A percentile compares a stretch with the other conserved stretches of the same genome.
These are phyloP conservation scores for Alternaria triticina DNA, from an alignment of 2,329 filamentous ascomycete species.

Conservation along the genomic window DNA sequence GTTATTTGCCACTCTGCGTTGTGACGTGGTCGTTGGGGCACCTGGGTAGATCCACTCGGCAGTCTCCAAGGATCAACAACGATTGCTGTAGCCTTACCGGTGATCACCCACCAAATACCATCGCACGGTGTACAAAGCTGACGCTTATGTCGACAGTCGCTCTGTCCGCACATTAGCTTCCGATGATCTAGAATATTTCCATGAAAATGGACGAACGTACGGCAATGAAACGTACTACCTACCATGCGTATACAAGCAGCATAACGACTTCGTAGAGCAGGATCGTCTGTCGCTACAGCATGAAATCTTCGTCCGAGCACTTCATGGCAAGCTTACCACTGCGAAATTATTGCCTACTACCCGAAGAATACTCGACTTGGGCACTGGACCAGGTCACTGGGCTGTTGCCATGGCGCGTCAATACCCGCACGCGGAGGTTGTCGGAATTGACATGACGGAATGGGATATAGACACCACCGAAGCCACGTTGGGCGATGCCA, in stretches of 20 bases:
- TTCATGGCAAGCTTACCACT: slow-evolving; percentile 47
- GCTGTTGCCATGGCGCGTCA: slow-evolving; percentile 55
- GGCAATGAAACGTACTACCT: slow-evolving; percentile 69
- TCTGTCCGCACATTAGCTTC: slow-evolving; percentile 48
- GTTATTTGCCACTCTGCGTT: neutral
- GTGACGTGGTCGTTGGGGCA: neutral
- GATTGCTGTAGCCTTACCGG: neutral
- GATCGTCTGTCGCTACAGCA: slow-evolving; percentile 67
- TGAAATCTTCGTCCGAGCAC: slow-evolving; percentile 62
- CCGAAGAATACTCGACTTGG: slow-evolving; percentile 49
- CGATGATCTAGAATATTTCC: slow-evolving; percentile 62
- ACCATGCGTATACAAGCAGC: slow-evolving; percentile 57
- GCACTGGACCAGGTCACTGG: slow-evolving; percentile 59
- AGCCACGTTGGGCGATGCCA: slow-evolving; percentile 35
- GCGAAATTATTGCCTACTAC: slow-evolving; percentile 33
- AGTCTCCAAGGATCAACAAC: neutral
- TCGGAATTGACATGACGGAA: slow-evolving; percentile 56
- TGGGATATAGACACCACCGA: slow-evolving; percentile 60
- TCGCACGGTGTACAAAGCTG: slow-evolving; percentile 1
- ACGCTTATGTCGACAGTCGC: slow-evolving; percentile 24
- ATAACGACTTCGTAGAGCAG: slow-evolving; percentile 65
- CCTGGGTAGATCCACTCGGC: neutral
- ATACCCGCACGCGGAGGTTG: slow-evolving; percentile 55
- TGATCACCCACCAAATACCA: neutral
- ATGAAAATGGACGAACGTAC: slow-evolving; percentile 66